Base-by-base conservation (phyloP, 1,139 yeast genomes). In the Yamadazyma kanchanaburiensis region DNA sequence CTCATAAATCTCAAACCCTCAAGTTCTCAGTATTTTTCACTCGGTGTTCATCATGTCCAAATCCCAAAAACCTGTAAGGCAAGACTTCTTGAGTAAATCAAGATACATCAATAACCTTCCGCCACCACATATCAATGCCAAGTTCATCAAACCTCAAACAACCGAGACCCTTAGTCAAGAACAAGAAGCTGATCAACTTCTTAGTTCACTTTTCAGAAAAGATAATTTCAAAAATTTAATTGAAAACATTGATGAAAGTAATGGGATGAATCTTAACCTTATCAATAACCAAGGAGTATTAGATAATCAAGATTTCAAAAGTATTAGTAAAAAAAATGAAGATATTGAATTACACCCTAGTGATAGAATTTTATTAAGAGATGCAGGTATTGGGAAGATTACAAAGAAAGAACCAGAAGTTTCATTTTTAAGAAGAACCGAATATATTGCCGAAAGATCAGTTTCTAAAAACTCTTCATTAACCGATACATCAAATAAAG, bases 121-220 rank as follows among this genome's bases (percentile, higher is more conserved):
- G 11, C 91, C 96, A 2, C 97, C 98, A 8, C 85, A 94, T 15
- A 71, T 94, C 40, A 88, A 95, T 31, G 97, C 99, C 15, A 87
- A 85, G 55, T 70, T 88, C 37, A 58, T 91, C 35, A 74, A 80
- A 34, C 71, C 75, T 42, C 53, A 69, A 58, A 52, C 64, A 19
- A 64, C 70, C 6, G 65, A 60, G 30, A 49, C 49, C 21, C 43
- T 50, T 25, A 50, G 74, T 11, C 55, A 66, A 47, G 67, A 46
- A 64, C 67, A 48, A 55, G 77, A 74, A 35, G 72, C 85, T 6
- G 74, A 89, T 28, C 69, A 77, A 34, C 67, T 86, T 39, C 62
- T 91, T 43, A 70, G 88, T 4, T 77, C 94, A 9, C 66, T 88
- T 34, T 84, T 86, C 48, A 74, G 88, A 40, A 79, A 78, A 49